A percentile compares a stretch with the other conserved stretches of the same genome.
Evolutionary conservation across 768 basidiomycete genomes (phyloP).

Genomic region (Botryobasidium botryosum): DNA sequence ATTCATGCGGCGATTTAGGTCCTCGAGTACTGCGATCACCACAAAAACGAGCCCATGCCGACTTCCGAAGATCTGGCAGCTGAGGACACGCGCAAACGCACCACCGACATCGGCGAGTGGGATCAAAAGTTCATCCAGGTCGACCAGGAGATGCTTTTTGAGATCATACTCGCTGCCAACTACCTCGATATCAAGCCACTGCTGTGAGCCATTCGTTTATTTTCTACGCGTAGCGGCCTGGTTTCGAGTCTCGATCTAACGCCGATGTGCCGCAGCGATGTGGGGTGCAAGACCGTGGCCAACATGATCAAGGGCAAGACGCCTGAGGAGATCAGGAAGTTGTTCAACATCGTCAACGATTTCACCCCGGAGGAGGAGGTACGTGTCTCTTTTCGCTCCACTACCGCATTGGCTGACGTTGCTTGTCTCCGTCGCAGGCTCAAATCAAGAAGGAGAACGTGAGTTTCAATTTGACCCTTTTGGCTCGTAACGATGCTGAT

Average conservation of each 20-base stretch:
- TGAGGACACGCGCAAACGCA: conserved; percentile 92
- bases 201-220: conserved; percentile 39
- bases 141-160: conserved; percentile 99
- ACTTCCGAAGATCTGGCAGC: conserved; percentile 64
- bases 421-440: conserved; percentile 31
- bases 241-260: not conserved
- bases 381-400: conserved; percentile 8
- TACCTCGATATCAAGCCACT: conserved; percentile 99
- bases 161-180: conserved; percentile 98
- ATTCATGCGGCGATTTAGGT: conserved; percentile 35
- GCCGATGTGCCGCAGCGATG: conserved; percentile 41
- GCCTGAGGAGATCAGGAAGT: conserved; percentile 95
- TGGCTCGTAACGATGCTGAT: too few species aligned
- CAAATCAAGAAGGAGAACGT: conserved; percentile 99
- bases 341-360: conserved; percentile 96
- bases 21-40: conserved; percentile 98
- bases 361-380: conserved; percentile 99
- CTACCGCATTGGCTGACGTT: conserved; percentile 10
- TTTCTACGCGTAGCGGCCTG: too few species aligned
- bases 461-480: too few species aligned
- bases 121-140: conserved; percentile 97
- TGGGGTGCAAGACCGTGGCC: conserved; percentile 96
- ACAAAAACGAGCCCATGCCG: conserved; percentile 92
- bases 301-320: conserved; percentile 99
- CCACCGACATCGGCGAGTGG: conserved; percentile 98